Evolutionary conservation across 352 stramenopile genomes (phyloP), one percentile per base, ranked within the genome.

Genomic region (Pythium oligandrum): DNA sequence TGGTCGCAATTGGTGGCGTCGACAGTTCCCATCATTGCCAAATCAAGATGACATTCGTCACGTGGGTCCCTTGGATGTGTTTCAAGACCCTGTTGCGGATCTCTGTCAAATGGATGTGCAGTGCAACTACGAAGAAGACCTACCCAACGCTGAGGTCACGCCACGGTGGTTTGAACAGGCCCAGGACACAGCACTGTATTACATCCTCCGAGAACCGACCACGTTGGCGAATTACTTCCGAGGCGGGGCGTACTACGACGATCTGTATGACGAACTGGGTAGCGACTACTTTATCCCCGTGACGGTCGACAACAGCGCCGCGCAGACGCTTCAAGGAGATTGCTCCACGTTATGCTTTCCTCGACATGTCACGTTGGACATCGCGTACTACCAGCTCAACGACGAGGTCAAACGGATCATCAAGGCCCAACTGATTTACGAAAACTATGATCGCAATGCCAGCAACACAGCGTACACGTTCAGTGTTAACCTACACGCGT

Each of bases 91-190:
- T 1, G 77, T 96, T 0, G 86, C 93, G 7, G 96, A 98, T 61
- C 81, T 90, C 40, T 99, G 96, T 66, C 86, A 89, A 61, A 67
- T 78, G 4, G 75, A 86, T 40, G 53, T 98, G 1, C 65, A 95
- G 53, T 99, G 95, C 61, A 57, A 78, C 44, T 99, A 92, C 56
- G 96, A 99, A 78, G 96, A 99, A 66, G 68, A 97, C 51, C 53
- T 98, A 7, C 49, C 73, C 2, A 86, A 61, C 4, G 70, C 80
- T 8, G 95, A 98, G 58, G 83, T 97, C 4, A 96, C 86, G 11
- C 90, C 94, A 35, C 80, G 96, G 3, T 99, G 96, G 96, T 99
- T 98, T 59, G 96, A 99, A 55, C 93, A 96, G 30, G 66, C 81
- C 1, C 58, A 78, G 40, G 94, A 80, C 50, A 94, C 88, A 10